Percentiles rank a stretch among this genome's conserved stretches.
phyloP scores from a whole-genome alignment of 148 eudicot genomes.

The Nepenthes mirabilis region DNA sequence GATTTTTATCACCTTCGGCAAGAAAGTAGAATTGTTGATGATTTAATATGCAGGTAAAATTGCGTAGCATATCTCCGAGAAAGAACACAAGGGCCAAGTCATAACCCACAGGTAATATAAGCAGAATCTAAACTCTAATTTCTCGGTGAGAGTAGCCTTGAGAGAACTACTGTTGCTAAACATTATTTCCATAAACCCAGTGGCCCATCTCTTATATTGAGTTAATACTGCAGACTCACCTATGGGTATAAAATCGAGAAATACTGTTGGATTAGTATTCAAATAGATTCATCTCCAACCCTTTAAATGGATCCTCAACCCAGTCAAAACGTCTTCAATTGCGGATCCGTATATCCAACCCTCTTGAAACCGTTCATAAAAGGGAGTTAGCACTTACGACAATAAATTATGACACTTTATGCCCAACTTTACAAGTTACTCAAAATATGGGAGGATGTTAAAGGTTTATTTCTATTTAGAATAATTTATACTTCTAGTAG shows the following conservation, averaged over 20 bases:
- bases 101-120: conserved; percentile 15
- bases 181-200: conserved; percentile 20
- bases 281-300: conserved; percentile 18
- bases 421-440: no score
- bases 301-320: conserved; percentile 16
- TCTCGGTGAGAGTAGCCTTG: background rate
- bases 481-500: no score
- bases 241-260: conserved; percentile 21
- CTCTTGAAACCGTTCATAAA: conserved; percentile 6
- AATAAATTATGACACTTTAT: no score
- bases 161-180: conserved; percentile 13
- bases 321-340: conserved; percentile 22
- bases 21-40: conserved; percentile 14
- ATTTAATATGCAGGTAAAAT: conserved; percentile 23
- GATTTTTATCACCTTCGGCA: conserved; percentile 14
- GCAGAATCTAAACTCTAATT: conserved; percentile 17
- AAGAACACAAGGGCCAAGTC: conserved; percentile 17
- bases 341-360: conserved; percentile 31
- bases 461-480: no score
- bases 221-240: conserved; percentile 10
- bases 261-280: conserved; percentile 9
- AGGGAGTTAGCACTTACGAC: no score
- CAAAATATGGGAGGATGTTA: no score
- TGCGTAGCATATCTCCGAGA: conserved; percentile 23
- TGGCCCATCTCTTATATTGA: conserved; percentile 31